Evolutionary conservation across 2,329 filamentous ascomycete genomes (phyloP).

Genomic region (Conoideocrella luteorostrata): DNA sequence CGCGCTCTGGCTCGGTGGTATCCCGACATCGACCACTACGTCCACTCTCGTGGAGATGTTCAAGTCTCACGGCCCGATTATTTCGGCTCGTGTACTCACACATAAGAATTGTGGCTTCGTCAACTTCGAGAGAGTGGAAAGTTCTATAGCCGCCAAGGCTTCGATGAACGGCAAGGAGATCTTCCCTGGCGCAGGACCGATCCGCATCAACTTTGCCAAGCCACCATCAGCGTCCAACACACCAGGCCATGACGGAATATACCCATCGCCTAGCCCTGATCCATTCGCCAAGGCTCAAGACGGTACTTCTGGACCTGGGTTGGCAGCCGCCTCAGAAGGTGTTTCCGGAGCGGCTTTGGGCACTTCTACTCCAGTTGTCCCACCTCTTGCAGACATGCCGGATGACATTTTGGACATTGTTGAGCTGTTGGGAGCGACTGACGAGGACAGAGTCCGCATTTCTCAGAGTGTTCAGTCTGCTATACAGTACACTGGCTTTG

Average conservation of each 20-base stretch:
- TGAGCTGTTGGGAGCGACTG: conserved; percentile 75
- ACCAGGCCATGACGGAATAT: conserved; percentile 80
- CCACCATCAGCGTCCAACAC: conserved; percentile 86
- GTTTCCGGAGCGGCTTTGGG: conserved; percentile 14
- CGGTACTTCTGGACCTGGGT: conserved; percentile 26
- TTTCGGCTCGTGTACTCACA: conserved; percentile 87
- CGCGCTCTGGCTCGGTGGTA: conserved; percentile 94
- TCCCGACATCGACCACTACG: conserved; percentile 92
- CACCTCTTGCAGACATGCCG: conserved; percentile 71
- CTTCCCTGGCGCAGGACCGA: conserved; percentile 90
- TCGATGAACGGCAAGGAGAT: conserved; percentile 95
- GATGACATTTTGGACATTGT: conserved; percentile 81
- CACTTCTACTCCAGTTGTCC: conserved; percentile 54
- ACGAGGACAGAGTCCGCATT: conserved; percentile 71
- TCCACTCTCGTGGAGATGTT: conserved; percentile 95
- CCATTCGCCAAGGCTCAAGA: conserved; percentile 60
- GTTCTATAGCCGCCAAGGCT: conserved; percentile 80
- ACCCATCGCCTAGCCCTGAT: conserved; percentile 86
- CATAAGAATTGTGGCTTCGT: conserved; percentile 99
- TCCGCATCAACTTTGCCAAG: conserved; percentile 96
- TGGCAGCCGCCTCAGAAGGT: conserved; percentile 23
- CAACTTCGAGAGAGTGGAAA: conserved; percentile 89
- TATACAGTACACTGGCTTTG: conserved; percentile 65
- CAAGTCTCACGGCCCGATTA: conserved; percentile 82
- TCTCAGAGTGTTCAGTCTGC: conserved; percentile 67